These are phyloP conservation scores for Aspergillus sp. DNA, from an alignment of 2,329 filamentous ascomycete genomes.

Conservation along the genomic window DNA sequence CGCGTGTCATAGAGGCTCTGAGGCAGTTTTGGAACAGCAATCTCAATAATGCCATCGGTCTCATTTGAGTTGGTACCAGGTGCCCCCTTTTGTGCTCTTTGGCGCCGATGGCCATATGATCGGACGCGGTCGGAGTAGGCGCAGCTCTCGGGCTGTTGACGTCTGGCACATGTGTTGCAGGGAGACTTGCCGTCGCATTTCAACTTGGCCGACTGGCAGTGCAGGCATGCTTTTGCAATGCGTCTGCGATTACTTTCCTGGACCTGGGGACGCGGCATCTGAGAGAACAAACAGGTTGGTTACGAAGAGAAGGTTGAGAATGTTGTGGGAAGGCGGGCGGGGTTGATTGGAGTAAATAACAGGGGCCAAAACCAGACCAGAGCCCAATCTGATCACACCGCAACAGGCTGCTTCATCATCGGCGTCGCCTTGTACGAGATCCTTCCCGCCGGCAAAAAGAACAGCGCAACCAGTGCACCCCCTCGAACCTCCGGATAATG, in stretches of 20 bases:
- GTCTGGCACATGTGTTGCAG: neutral
- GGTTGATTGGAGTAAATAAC: too few species aligned
- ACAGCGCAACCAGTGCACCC: constrained; percentile 57
- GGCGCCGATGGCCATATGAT: constrained; percentile 1
- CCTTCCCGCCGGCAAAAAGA: constrained; percentile 60
- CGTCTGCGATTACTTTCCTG: neutral
- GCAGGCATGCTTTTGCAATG: neutral
- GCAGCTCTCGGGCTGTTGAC: neutral
- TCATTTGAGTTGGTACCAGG: neutral
- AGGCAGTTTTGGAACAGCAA: neutral
- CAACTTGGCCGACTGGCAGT: neutral
- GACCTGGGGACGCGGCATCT: neutral
- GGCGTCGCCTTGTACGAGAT: constrained; percentile 39
- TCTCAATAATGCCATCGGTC: neutral
- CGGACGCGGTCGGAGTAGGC: constrained; percentile 2
- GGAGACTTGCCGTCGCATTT: neutral
- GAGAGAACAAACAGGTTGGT: neutral
- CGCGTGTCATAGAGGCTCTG: neutral
- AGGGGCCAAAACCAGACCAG: neutral
- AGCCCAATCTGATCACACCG: constrained; percentile 2
- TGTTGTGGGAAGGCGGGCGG: too few species aligned
- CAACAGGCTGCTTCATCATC: constrained; percentile 12
- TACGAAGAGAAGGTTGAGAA: too few species aligned
- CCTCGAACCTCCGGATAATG: constrained; percentile 60
- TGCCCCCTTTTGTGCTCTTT: neutral